phyloP scores from a whole-genome alignment of 148 eudicot genomes.

The Spergularia marina region DNA sequence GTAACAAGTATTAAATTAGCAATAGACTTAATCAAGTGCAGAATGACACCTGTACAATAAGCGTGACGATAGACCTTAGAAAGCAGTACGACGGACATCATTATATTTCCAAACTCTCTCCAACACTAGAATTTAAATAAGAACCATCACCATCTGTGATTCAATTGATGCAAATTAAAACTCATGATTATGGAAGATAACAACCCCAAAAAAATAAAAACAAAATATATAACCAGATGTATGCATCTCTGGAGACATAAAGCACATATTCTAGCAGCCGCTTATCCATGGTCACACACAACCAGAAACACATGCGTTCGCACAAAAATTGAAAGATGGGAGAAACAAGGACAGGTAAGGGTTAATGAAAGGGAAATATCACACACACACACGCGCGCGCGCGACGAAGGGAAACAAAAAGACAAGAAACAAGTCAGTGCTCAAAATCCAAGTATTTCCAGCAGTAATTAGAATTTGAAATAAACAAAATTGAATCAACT shows the following conservation, averaged over 20 bases:
- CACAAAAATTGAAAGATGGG: too few relatives aligned
- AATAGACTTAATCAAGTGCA: slow-evolving; percentile 45
- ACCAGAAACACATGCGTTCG: background rate
- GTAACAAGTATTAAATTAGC: slow-evolving; percentile 20
- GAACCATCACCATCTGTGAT: slow-evolving; percentile 53
- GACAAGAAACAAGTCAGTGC: too few relatives aligned
- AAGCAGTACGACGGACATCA: slow-evolving; percentile 44
- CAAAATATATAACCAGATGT: background rate
- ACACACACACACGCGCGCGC: too few relatives aligned
- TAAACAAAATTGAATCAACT: too few relatives aligned
- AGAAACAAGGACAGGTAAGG: too few relatives aligned
- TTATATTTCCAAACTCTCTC: slow-evolving; percentile 54
- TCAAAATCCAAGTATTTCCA: too few relatives aligned
- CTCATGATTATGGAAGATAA: slow-evolving; percentile 5
- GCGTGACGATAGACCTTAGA: slow-evolving; percentile 40
- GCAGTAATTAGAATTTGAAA: too few relatives aligned
- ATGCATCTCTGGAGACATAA: background rate
- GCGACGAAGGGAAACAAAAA: too few relatives aligned
- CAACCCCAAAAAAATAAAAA: background rate
- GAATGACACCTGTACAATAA: slow-evolving; percentile 55
- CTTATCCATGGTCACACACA: too few relatives aligned
- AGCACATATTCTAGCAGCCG: background rate
- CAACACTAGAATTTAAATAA: slow-evolving; percentile 49
- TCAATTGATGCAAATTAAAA: slow-evolving; percentile 37
- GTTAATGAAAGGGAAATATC: too few relatives aligned